Percentiles rank a stretch among this genome's conserved stretches.
Conservation (phyloP, 2,329 filamentous ascomycete genomes). For the Dactylellina leptospora region DNA sequence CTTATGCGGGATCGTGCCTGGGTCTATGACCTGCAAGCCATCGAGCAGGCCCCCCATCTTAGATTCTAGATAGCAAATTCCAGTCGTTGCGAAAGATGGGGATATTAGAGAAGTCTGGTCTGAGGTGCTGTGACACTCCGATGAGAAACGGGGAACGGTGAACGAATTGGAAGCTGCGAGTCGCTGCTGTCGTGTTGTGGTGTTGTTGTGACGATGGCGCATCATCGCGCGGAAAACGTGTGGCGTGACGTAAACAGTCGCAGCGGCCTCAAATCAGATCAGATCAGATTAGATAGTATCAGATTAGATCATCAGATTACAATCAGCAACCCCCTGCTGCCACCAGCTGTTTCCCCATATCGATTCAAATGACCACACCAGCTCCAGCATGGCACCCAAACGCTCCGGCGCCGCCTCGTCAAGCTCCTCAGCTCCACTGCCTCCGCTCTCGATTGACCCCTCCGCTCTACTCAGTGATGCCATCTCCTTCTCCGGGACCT, state of each 20-base stretch:
- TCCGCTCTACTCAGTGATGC: conserved; percentile 66
- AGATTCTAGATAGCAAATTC: background rate
- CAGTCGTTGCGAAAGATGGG: background rate
- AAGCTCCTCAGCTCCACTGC: conserved; percentile 30
- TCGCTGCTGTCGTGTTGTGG: conserved; percentile 1
- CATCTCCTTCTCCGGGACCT: conserved; percentile 72
- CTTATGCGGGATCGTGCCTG: conserved; percentile 38
- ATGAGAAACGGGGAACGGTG: too few species aligned
- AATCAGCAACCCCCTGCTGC: too few species aligned
- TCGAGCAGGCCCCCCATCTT: conserved; percentile 31
- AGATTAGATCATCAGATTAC: background rate
- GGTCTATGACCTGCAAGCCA: conserved; percentile 36
- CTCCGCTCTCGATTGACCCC: conserved; percentile 45
- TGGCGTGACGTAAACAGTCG: too few species aligned
- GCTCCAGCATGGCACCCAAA: conserved; percentile 36
- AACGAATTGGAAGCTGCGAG: too few species aligned
- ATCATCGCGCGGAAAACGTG: too few species aligned
- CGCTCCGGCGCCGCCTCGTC: conserved; percentile 28
- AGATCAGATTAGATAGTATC: conserved; percentile 28
- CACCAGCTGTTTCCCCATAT: too few species aligned
- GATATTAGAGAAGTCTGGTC: background rate
- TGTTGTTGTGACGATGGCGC: conserved; percentile 8
- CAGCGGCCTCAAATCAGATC: background rate
- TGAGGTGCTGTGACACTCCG: background rate
- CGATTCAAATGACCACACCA: too few species aligned